A percentile compares a stretch with the other conserved stretches of the same genome.
These are phyloP conservation scores for Antitrichia curtipendula DNA, from an alignment of 225 moss, liverwort and hornwort species.

Conservation along the genomic window DNA sequence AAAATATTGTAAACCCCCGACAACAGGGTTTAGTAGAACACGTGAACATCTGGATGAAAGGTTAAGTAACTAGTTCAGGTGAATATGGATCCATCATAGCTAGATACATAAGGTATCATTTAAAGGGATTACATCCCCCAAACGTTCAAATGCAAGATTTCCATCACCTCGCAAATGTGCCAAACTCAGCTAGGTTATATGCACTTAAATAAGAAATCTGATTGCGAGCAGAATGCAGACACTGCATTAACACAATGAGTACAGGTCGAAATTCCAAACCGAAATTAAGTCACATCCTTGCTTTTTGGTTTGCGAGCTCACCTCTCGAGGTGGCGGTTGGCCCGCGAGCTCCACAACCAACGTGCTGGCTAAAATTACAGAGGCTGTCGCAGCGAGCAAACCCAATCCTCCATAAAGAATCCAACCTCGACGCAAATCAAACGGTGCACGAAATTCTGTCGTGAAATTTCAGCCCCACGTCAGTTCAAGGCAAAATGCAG, in stretches of 20 bases:
- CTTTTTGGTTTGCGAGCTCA: slow-evolving; percentile 1
- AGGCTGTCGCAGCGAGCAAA: slow-evolving; percentile 49
- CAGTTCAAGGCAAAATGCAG: not conserved
- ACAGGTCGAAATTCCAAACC: not conserved
- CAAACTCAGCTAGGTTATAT: not conserved
- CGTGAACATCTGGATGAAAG: not conserved
- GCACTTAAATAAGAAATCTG: not conserved
- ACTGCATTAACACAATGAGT: not conserved
- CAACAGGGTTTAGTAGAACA: not conserved
- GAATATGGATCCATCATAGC: not conserved
- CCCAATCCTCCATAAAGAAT: slow-evolving; percentile 76
- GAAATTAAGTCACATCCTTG: not conserved
- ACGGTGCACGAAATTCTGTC: slow-evolving; percentile 60
- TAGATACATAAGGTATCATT: not conserved
- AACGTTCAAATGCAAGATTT: not conserved
- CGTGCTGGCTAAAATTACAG: slow-evolving; percentile 58
- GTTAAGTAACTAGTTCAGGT: not conserved
- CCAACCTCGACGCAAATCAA: slow-evolving; percentile 85
- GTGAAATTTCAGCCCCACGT: not conserved
- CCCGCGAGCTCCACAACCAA: slow-evolving; percentile 52
- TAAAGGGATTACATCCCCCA: not conserved
- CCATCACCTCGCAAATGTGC: not conserved
- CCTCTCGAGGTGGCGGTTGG: slow-evolving; percentile 73
- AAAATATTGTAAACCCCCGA: not conserved
- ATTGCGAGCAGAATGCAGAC: not conserved